Evolutionary conservation across 2,329 filamentous ascomycete species (phyloP).

Genomic region (Eurotiales sp.): DNA sequence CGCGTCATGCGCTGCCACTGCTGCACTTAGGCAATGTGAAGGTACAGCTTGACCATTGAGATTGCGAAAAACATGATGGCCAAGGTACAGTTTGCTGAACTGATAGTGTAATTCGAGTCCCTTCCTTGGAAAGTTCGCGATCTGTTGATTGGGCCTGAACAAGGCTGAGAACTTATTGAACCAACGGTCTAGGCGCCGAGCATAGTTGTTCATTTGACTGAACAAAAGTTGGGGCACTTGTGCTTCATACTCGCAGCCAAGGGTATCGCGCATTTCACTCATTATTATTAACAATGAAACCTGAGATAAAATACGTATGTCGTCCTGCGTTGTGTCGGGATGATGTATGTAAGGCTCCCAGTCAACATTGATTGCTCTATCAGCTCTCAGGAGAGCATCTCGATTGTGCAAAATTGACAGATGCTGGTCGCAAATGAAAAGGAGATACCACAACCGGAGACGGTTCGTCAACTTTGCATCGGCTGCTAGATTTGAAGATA

Average conservation of each 20-base stretch:
- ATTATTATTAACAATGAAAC: conserved; percentile 34
- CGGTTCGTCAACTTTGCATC: conserved; percentile 24
- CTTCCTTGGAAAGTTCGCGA: conserved; percentile 44
- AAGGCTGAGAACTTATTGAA: conserved; percentile 24
- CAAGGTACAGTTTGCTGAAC: conserved; percentile 46
- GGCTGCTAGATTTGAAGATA: conserved; percentile 4
- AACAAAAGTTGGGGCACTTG: conserved; percentile 23
- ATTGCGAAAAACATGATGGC: conserved; percentile 42
- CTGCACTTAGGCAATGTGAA: conserved; percentile 8
- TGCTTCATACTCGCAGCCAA: conserved; percentile 30
- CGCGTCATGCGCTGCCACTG: conserved; percentile 22
- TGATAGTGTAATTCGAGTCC: conserved; percentile 45
- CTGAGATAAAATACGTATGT: conserved; percentile 32
- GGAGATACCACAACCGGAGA: conserved; percentile 31
- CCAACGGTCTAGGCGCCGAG: conserved; percentile 28
- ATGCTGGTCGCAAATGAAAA: conserved; percentile 35
- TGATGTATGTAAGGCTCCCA: conserved; percentile 33
- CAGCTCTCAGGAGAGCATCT: conserved; percentile 31
- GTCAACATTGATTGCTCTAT: conserved; percentile 32
- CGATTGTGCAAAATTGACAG: conserved; percentile 34
- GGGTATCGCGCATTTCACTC: conserved; percentile 32
- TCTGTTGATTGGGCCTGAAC: conserved; percentile 31
- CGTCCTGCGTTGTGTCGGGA: conserved; percentile 29
- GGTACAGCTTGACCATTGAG: conserved; percentile 18
- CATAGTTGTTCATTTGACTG: conserved; percentile 26